These are phyloP conservation scores for Penicillium paxilli DNA, from an alignment of 495 filamentous ascomycete species.

Conservation along the genomic window DNA sequence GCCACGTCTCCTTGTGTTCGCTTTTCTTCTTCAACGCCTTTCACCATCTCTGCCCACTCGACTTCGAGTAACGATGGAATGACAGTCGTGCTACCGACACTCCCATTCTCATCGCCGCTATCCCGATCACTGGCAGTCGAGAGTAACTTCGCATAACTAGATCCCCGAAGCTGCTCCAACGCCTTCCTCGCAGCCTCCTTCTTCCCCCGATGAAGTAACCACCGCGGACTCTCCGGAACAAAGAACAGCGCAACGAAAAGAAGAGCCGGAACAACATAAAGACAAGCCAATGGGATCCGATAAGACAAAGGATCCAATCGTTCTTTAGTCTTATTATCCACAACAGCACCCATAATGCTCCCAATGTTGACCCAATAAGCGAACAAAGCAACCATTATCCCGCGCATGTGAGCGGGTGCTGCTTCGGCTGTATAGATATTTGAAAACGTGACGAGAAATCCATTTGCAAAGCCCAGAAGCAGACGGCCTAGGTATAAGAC, in stretches of 20 bases:
- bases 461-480: constrained; percentile 15
- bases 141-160: neutral
- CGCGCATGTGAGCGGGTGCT: constrained; percentile 13
- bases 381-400: constrained; percentile 16
- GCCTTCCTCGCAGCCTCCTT: constrained; percentile 9
- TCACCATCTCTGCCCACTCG: constrained; percentile 18
- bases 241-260: constrained; percentile 16
- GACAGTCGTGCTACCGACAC: neutral
- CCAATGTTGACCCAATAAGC: constrained; percentile 19
- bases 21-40: constrained; percentile 18
- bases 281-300: constrained; percentile 12
- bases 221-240: constrained; percentile 15
- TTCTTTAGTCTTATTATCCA: constrained; percentile 15
- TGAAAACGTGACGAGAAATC: constrained; percentile 14
- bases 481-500: constrained; percentile 14
- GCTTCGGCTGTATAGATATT: constrained; percentile 16
- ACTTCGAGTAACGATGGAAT: constrained; percentile 10
- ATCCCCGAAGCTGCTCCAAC: constrained; percentile 10
- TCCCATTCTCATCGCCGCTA: constrained; percentile 1
- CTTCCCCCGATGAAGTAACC: constrained; percentile 13
- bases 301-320: constrained; percentile 13
- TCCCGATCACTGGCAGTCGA: neutral
- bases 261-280: constrained; percentile 12
- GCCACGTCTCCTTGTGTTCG: constrained; percentile 11
- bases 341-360: constrained; percentile 9